These are phyloP conservation scores for Mortierella polycephala DNA, from an alignment of 371 early-diverging fungal genomes.

Conservation along the genomic window DNA sequence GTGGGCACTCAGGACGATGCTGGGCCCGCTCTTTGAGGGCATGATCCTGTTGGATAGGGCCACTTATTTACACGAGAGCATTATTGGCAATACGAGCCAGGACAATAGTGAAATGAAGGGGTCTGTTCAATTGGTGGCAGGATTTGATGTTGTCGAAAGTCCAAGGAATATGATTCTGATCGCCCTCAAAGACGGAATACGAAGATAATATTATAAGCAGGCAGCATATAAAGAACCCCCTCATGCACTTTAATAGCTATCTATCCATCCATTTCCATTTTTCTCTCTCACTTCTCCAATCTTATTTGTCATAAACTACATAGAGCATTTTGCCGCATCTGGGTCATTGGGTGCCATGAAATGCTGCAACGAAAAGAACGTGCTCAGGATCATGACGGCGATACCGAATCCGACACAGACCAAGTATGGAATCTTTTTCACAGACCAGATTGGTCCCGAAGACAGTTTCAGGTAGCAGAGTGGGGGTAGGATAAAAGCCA, in stretches of 20 bases:
- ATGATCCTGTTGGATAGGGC: conserved; percentile 83
- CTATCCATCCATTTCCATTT: not conserved
- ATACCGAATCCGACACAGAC: conserved; percentile 72
- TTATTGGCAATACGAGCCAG: conserved; percentile 10
- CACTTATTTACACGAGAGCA: conserved; percentile 66
- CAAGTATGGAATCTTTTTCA: conserved; percentile 71
- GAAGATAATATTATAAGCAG: not conserved
- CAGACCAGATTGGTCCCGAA: conserved; percentile 61
- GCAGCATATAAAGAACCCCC: not conserved
- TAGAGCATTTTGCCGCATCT: conserved; percentile 12
- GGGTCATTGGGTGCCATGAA: conserved; percentile 41
- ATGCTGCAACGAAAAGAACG: conserved; percentile 56
- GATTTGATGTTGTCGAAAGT: conserved; percentile 53
- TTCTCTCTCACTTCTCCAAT: not conserved
- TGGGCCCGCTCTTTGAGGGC: conserved; percentile 81
- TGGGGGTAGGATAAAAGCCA: conserved; percentile 83
- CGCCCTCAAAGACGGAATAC: conserved; percentile 30
- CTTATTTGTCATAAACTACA: conserved; percentile 13
- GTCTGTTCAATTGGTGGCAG: conserved; percentile 40
- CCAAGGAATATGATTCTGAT: conserved; percentile 52
- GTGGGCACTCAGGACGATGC: conserved; percentile 82
- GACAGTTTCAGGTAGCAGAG: conserved; percentile 74
- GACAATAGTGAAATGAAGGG: conserved; percentile 9
- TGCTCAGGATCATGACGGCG: conserved; percentile 75
- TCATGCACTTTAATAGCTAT: not conserved